Evolutionary conservation across 2,329 filamentous ascomycete genomes (phyloP).

Genomic region (Hymenoscyphus infarciens): DNA sequence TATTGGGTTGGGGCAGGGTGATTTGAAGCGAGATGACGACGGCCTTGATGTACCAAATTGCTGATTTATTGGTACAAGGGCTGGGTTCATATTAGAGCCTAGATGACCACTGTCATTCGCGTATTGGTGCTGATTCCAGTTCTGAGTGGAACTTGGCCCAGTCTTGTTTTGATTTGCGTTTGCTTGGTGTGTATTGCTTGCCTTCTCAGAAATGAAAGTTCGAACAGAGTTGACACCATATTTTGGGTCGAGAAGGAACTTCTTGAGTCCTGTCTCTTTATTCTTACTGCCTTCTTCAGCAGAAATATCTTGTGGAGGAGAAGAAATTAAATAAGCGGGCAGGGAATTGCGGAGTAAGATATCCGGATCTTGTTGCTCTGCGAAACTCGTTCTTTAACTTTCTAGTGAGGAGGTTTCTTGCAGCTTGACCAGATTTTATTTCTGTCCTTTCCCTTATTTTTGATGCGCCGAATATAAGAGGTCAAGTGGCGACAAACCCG

Average conservation of each 20-base stretch:
- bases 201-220: slow-evolving; percentile 8
- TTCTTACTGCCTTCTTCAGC: slow-evolving; percentile 2
- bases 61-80: slow-evolving; percentile 4
- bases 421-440: slow-evolving; percentile 5
- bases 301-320: neutral
- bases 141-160: neutral
- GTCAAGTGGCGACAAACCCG: neutral
- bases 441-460: neutral
- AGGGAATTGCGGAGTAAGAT: neutral
- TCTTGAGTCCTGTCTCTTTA: slow-evolving; percentile 12
- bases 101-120: neutral
- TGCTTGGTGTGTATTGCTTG: neutral
- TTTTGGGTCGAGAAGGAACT: slow-evolving; percentile 14
- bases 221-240: slow-evolving; percentile 9
- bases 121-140: slow-evolving; percentile 9
- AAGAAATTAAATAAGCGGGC: slow-evolving; percentile 3
- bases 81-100: slow-evolving; percentile 3
- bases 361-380: neutral
- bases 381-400: neutral
- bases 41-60: slow-evolving; percentile 1
- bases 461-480: neutral
- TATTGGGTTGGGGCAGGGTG: neutral
- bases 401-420: neutral
- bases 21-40: neutral
- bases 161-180: slow-evolving; percentile 1